These are phyloP conservation scores for Fusarium azukiicola DNA, from an alignment of 2,329 filamentous ascomycete genomes.

Conservation along the genomic window DNA sequence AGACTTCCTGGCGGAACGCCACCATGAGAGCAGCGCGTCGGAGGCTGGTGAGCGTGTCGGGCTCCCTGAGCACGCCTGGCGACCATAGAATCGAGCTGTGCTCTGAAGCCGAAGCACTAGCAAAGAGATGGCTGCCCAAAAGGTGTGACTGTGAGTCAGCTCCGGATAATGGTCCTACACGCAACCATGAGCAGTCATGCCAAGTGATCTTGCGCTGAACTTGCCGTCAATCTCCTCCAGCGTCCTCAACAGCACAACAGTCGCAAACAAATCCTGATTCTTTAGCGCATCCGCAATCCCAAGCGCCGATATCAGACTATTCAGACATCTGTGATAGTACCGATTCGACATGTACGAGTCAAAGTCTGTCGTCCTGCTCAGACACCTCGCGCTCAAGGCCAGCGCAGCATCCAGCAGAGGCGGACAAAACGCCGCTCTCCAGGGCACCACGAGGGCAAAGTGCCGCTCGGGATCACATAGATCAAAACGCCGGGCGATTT, in stretches of 20 bases:
- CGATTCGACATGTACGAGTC: conserved; percentile 11
- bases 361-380: neutral
- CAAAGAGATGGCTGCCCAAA: neutral
- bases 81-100: conserved; percentile 4
- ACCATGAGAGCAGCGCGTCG: neutral
- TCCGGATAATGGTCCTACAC: neutral
- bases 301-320: neutral
- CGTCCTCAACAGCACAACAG: neutral
- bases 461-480: neutral
- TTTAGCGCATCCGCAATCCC: conserved; percentile 5
- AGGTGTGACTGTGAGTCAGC: neutral
- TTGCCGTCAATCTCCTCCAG: neutral
- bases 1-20: conserved; percentile 1
- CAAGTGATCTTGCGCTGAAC: neutral
- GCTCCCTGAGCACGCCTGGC: neutral
- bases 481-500: neutral
- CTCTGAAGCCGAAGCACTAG: conserved; percentile 6
- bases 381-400: neutral
- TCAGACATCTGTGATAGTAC: conserved; percentile 3
- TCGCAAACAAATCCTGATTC: conserved; percentile 12
- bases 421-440: conserved; percentile 5
- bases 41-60: neutral
- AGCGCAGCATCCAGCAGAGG: neutral
- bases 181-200: neutral
- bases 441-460: neutral